Base-by-base conservation (phyloP, 768 basidiomycete genomes). In the Leccinellum albellum region DNA sequence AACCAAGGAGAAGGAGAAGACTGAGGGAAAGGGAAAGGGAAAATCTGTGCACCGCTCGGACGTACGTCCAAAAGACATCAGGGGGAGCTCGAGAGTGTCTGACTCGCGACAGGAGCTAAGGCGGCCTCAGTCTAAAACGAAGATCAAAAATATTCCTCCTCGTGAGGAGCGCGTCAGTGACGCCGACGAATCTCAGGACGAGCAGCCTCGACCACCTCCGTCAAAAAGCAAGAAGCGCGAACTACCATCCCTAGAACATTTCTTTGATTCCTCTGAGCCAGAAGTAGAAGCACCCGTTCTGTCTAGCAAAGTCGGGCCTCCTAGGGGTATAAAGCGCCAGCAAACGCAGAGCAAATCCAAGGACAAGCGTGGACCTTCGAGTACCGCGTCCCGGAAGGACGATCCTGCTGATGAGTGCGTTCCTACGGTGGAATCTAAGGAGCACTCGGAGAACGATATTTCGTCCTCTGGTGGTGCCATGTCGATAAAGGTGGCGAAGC, bases 271-370 rank as follows among this genome's bases (percentile, higher is more conserved):
- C 6, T 51, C 60, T 3, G 65, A 62, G 49, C 28, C 54, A 7
- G 59, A 50, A 26, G 53, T 29, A 6, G 54, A 49, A n/a, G 17
- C 33, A 4, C 2, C 42, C 2, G 23, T n/a, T 17, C 5, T 15
- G 6, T 53, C 29, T 14, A 33, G 60, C 13, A 70, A 70, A 31
- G 4, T 69, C 12, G 70, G 70, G 1, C 70, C 70, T 29, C 70
- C 70, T 23, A 66, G 63, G 26, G 65, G 68, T 24, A 42, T 45
- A 28, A 64, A 62, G 28, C 66, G 61, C 33, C 40, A 21, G 17
- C 20, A 42, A 17, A 33, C 1, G 37, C 21, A n/a, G 64, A 6
- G 40, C 2, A 33, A 20, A 4, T 13, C 28, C 1, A 1, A 45
- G 4, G 24, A 28, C 3, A 57, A 55, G 24, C 31, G 45, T 7